phyloP scores from a whole-genome alignment of 176 grass and related monocot genomes.

The Ampelocalamus luodianensis region DNA sequence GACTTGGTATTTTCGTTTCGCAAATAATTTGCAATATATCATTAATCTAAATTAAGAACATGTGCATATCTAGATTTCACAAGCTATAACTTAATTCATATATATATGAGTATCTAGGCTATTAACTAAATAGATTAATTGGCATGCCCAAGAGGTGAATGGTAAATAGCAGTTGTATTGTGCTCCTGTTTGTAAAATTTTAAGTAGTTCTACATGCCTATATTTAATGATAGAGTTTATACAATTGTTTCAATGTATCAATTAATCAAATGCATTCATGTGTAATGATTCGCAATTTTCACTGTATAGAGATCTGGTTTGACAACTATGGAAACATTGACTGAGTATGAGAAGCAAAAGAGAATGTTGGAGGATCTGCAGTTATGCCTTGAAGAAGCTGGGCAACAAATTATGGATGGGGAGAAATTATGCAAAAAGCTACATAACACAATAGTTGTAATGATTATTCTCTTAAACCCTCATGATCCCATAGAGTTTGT shows the following conservation, averaged over 20 bases:
- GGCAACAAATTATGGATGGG: constrained; percentile 71
- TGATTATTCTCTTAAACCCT: neutral
- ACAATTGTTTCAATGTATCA: neutral
- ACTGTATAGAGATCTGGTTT: constrained; percentile 62
- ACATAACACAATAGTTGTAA: constrained; percentile 85
- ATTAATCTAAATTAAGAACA: too few relatives aligned
- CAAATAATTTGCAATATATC: too few relatives aligned
- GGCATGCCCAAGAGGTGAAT: neutral
- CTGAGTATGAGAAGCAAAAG: constrained; percentile 69
- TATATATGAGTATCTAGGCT: neutral
- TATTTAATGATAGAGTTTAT: neutral
- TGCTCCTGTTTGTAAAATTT: neutral
- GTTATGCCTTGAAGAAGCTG: constrained; percentile 63
- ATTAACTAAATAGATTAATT: neutral
- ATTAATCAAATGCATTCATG: neutral
- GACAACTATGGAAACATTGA: constrained; percentile 53
- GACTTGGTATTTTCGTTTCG: too few relatives aligned
- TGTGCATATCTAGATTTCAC: too few relatives aligned
- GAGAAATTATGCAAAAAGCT: constrained; percentile 79
- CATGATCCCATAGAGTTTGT: neutral
- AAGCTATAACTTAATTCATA: too few relatives aligned
- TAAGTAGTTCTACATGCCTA: neutral
- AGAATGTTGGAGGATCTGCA: constrained; percentile 54
- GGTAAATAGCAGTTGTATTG: neutral
- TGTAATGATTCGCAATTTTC: neutral